phyloP scores from a whole-genome alignment of 208 protist species.

The Wallacemonas sp. region DNA sequence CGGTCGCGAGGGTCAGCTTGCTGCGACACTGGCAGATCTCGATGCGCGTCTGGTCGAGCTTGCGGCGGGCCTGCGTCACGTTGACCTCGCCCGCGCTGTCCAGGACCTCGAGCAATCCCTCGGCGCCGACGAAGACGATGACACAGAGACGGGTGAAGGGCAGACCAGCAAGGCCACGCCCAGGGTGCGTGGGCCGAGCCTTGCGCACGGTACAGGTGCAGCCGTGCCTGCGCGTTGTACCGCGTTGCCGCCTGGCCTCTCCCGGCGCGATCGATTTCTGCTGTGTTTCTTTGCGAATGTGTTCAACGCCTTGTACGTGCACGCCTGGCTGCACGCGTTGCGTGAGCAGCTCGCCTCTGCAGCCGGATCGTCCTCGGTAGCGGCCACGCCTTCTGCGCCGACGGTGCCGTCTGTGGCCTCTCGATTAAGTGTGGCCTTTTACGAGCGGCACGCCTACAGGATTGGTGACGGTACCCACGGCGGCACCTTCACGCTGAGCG shows the following conservation, averaged over 20 bases:
- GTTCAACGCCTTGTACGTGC: constrained; percentile 76
- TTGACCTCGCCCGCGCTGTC: background rate
- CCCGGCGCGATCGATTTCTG: constrained; percentile 19
- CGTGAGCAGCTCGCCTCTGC: background rate
- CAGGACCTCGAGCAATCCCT: background rate
- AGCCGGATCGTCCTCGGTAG: background rate
- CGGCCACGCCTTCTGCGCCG: background rate
- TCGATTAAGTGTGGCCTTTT: constrained; percentile 29
- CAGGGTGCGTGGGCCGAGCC: too few species aligned
- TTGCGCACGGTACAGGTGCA: background rate
- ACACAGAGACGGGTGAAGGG: background rate
- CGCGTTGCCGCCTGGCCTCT: constrained; percentile 16
- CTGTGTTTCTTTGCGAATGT: constrained; percentile 47
- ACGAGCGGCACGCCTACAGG: constrained; percentile 50
- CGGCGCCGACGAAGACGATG: background rate
- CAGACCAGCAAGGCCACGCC: background rate
- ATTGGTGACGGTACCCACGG: constrained; percentile 32
- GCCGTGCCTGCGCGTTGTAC: constrained; percentile 14
- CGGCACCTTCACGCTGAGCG: constrained; percentile 33
- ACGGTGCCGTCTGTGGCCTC: constrained; percentile 11
- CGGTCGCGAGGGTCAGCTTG: constrained; percentile 2
- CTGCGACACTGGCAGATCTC: constrained; percentile 21
- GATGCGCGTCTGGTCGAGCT: constrained; percentile 7
- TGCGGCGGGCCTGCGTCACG: constrained; percentile 8
- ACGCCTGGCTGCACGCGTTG: constrained; percentile 52